Evolutionary conservation across 2,329 filamentous ascomycete genomes (phyloP), one percentile per base, ranked within the genome.

Genomic region (Sporothrix brunneoviolacea): DNA sequence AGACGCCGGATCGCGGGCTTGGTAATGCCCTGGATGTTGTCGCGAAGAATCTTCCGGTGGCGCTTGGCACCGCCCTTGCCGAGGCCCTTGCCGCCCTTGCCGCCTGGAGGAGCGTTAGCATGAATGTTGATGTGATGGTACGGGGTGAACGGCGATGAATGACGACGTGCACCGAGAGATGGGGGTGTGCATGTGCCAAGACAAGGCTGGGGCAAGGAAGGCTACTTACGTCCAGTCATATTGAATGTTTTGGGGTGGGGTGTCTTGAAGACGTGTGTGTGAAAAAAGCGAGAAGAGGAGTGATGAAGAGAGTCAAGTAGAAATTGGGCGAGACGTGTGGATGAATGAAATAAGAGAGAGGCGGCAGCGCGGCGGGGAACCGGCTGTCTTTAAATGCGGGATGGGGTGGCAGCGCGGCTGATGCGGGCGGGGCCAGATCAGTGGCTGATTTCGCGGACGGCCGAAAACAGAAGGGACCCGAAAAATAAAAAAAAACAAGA

Each of bases 11-110:
- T 96, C 66, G 91, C 91, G 65, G 91, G 91, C 87, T 96, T 96
- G 68, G 91, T 96, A 70, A 96, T 96, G 77, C 91, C 91, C 79
- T 96, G 91, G 70, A 96, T 96, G 87, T 95, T 96, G 86, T 95
- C 91, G 76, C 91, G 89, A 73, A 96, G 82, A 80, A 96, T 96
- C 88, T 96, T 96, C 68, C 91, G 85, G 79, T 96, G 91, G 76
- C 91, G 91, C 87, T 96, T 97, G 75, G 91, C 91, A 73, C 91
- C 91, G 61, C 91, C 91, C 84, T 95, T 95, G 72, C 91, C 91
- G 75, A 95, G 89, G 71, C 90, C 91, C 84, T 95, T 95, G 71
- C 91, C 91, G 74, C 90, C 90, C 78, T 95, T 94, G 72, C 89
- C 89, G 71, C 88, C 88, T 93, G 63, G 63, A 57, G 55, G 60